A percentile compares a stretch with the other conserved stretches of the same genome.
Conservation (phyloP, 805 yeast genomes). For the Maudiozyma bulderi region DNA sequence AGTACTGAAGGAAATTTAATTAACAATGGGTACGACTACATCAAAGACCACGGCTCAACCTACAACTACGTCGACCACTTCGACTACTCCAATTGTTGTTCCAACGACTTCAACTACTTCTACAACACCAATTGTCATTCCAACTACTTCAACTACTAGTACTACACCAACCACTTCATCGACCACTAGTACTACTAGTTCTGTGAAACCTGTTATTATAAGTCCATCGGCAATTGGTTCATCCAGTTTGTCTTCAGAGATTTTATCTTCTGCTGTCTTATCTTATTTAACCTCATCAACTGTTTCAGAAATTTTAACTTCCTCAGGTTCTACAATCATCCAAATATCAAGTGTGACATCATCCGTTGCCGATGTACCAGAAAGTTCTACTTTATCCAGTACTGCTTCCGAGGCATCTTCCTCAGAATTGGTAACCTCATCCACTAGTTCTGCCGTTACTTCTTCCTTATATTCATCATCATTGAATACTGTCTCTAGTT, state of each 20-base stretch:
- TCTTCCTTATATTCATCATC: not conserved
- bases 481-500: not conserved
- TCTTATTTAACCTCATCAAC: not conserved
- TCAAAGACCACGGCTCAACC: not conserved
- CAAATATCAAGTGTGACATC: not conserved
- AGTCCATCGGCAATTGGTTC: not conserved
- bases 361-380: not conserved
- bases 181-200: not conserved
- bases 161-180: not conserved
- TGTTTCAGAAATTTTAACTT: not conserved
- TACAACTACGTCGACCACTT: not conserved
- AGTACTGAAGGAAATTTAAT: not conserved
- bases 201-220: not conserved
- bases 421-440: not conserved
- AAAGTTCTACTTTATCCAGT: not conserved
- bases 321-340: not conserved
- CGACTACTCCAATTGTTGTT: not conserved
- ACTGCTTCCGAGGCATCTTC: not conserved
- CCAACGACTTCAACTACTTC: not conserved
- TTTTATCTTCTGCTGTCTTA: not conserved
- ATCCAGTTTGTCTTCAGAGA: not conserved
- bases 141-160: not conserved
- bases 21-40: not conserved
- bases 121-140: not conserved
- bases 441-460: not conserved